Evolutionary conservation across 805 yeast species (phyloP), one percentile per base, ranked within the genome.

Genomic region (Myxozyma mucilagina): DNA sequence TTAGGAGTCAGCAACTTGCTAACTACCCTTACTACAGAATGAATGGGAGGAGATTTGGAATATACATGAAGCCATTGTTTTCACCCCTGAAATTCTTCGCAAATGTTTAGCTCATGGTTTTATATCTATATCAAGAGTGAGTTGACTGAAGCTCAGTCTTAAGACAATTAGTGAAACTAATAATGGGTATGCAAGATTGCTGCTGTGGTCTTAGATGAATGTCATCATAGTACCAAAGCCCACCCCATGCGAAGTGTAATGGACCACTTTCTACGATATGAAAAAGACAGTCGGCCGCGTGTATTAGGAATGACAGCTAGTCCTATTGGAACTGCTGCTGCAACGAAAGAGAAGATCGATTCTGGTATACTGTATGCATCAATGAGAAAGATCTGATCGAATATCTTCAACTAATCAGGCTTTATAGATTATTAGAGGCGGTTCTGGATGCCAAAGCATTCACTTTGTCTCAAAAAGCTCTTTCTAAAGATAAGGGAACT

Each of bases 151-250:
- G 6, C 20, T n/a, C 29, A 42, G 14, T 7, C 13, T 10, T 6
- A 3, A 32, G 39, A 18, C 24, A n/a, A 41, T 41, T 32, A 31
- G 29, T 14, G 9, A 13, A n/a, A 9, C 24, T 14, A 18, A 24
- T 35, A 4, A 16, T n/a, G 11, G 14, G 9, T n/a, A 5, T n/a
- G 4, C 16, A 2, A 56, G 60, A 38, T 44, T 18, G 36, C 47
- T 35, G 35, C 56, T 14, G 32, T 60, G 20, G 41, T 56, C 11
- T 60, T 60, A n/a, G 64, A 60, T 36, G 64, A 60, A 56, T 60
- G 64, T 44, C 64, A 60, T 35, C 64, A 56, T 47, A 51, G 60
- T 10, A 60, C 45, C 16, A 42, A 38, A 34, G 36, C 39, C 10
- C 55, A 60, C 29, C 57, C 53, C 9, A 53, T 51, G 20, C 31